Evolutionary conservation across 2,329 filamentous ascomycete genomes (phyloP).

Genomic region (Sarocladiaceae sp.): DNA sequence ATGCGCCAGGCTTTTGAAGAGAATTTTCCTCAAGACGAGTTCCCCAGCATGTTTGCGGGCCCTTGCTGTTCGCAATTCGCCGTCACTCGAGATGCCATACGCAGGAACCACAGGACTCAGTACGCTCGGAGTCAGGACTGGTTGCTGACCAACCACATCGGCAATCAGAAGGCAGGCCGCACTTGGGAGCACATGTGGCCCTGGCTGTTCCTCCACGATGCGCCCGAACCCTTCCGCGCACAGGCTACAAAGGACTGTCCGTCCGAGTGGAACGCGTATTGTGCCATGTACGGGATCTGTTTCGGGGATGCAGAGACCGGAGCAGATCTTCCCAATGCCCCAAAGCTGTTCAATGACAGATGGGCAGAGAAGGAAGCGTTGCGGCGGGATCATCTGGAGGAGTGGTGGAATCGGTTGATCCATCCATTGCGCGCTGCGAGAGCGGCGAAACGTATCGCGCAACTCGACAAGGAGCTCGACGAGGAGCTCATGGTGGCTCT

Average conservation of each 20-base stretch:
- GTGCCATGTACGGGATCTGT: slow-evolving; percentile 27
- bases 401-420: slow-evolving; percentile 5
- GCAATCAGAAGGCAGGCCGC: slow-evolving; percentile 24
- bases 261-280: slow-evolving; percentile 25
- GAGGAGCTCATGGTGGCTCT: background rate
- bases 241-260: slow-evolving; percentile 35
- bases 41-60: slow-evolving; percentile 24
- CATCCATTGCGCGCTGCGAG: background rate
- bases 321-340: background rate
- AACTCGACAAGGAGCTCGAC: background rate
- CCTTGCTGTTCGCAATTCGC: slow-evolving; percentile 30
- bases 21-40: slow-evolving; percentile 20
- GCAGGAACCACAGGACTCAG: slow-evolving; percentile 20
- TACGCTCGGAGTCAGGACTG: slow-evolving; percentile 23
- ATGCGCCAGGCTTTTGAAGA: slow-evolving; percentile 22
- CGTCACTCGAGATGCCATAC: slow-evolving; percentile 23
- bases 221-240: slow-evolving; percentile 12
- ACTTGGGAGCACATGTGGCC: slow-evolving; percentile 29
- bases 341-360: background rate
- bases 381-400: slow-evolving; percentile 4
- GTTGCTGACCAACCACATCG: slow-evolving; percentile 21
- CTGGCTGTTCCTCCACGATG: slow-evolving; percentile 23
- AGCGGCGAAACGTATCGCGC: background rate
- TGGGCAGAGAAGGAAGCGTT: slow-evolving; percentile 3
- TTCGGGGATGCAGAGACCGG: slow-evolving; percentile 16